Conservation (phyloP, 2,329 filamentous ascomycete species). For the Alternaria dauci region DNA sequence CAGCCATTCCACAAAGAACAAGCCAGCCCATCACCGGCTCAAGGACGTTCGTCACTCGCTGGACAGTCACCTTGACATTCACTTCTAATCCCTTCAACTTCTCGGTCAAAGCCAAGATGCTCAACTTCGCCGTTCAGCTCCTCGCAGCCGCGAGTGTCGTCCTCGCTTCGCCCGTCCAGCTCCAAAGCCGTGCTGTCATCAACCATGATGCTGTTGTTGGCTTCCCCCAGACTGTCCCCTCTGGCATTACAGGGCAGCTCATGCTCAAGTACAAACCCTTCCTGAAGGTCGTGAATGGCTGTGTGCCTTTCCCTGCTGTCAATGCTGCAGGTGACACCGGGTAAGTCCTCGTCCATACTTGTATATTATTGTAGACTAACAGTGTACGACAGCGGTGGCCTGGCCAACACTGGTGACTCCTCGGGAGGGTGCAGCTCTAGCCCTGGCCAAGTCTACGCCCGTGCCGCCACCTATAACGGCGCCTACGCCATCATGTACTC, state of each 20-base stretch:
- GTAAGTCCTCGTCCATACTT: conserved; percentile 50
- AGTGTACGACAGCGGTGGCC: conserved; percentile 52
- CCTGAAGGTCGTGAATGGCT: conserved; percentile 65
- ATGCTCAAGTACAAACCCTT: conserved; percentile 66
- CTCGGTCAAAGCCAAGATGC: conserved; percentile 25
- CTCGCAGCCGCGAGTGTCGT: conserved; percentile 29
- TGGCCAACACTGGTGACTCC: conserved; percentile 54
- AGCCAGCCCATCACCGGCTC: not conserved
- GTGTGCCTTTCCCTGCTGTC: conserved; percentile 70
- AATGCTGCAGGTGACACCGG: conserved; percentile 65
- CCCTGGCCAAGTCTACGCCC: conserved; percentile 62
- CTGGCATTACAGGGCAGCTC: conserved; percentile 56
- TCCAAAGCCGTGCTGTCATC: conserved; percentile 55
- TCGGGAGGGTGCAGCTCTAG: conserved; percentile 54
- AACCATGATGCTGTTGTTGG: conserved; percentile 60
- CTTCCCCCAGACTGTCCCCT: conserved; percentile 63
- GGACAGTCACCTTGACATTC: not conserved
- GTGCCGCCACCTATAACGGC: conserved; percentile 53
- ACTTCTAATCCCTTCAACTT: conserved; percentile 1
- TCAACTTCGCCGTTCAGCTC: conserved; percentile 37
- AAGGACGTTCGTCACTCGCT: not conserved
- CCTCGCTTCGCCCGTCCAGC: conserved; percentile 33
- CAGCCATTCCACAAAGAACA: not conserved
- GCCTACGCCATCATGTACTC: conserved; percentile 62
- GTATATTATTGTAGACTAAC: not conserved